Conservation (phyloP, 2,329 filamentous ascomycete genomes). For the Sclerotinia spermophila region DNA sequence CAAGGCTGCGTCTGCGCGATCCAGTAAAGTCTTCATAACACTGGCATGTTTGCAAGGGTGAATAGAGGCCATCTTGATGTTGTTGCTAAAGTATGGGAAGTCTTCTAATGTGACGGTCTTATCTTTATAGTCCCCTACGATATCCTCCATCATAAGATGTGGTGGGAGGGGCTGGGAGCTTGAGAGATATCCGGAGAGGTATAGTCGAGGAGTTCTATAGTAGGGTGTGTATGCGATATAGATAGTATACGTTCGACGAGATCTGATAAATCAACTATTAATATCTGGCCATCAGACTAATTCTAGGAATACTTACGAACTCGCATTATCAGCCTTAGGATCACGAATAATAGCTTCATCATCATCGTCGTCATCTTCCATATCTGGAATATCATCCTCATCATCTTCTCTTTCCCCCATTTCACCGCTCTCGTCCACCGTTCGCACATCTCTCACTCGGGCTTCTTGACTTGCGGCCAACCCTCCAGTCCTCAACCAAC, state of each 20-base stretch:
- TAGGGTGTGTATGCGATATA: constrained; percentile 98
- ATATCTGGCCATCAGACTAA: neutral
- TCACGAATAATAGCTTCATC: constrained; percentile 95
- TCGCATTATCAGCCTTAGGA: constrained; percentile 39
- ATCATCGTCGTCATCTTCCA: constrained; percentile 94
- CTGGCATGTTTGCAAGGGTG: constrained; percentile 96
- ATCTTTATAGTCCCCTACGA: constrained; percentile 94
- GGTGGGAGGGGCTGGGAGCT: constrained; percentile 78
- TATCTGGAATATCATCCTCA: constrained; percentile 87
- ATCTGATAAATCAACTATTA: constrained; percentile 45
- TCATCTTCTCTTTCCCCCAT: constrained; percentile 71
- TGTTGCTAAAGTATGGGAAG: constrained; percentile 89
- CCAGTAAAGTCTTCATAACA: constrained; percentile 96
- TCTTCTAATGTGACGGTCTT: constrained; percentile 98
- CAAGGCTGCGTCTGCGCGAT: constrained; percentile 88
- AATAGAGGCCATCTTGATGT: constrained; percentile 92
- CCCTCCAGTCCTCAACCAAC: constrained; percentile 87
- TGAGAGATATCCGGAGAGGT: constrained; percentile 83
- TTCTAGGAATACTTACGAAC: constrained; percentile 30
- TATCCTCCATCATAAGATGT: constrained; percentile 91
- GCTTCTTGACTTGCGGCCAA: constrained; percentile 71
- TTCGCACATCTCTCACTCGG: constrained; percentile 75
- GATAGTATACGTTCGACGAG: constrained; percentile 89
- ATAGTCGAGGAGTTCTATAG: constrained; percentile 92
- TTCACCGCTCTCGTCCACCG: constrained; percentile 85